Conservation (phyloP, 345 rosid genomes). For the Corchorus olitorius region DNA sequence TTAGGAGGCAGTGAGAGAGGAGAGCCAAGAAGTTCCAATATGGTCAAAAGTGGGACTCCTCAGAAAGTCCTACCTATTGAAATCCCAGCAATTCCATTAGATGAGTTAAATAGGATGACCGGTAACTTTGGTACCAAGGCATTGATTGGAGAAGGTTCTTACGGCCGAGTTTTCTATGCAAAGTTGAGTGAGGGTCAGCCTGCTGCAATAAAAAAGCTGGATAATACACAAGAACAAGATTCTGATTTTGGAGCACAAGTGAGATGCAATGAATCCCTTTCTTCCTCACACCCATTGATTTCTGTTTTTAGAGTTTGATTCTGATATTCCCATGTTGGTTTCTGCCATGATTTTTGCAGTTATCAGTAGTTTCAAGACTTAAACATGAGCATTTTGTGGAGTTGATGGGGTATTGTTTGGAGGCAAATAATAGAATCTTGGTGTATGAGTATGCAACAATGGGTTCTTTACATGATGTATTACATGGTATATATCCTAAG, state of each 20-base stretch:
- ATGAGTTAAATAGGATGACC: conserved; percentile 63
- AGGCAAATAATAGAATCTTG: conserved; percentile 69
- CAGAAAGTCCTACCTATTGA: conserved; percentile 79
- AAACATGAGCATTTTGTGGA: conserved; percentile 86
- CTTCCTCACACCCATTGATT: not conserved
- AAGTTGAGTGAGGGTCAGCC: conserved; percentile 45
- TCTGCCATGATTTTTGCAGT: conserved; percentile 37
- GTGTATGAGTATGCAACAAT: conserved; percentile 72
- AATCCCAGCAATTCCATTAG: conserved; percentile 63
- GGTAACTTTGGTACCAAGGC: conserved; percentile 80
- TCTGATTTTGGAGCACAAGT: conserved; percentile 89
- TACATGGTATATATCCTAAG: conserved; percentile 58
- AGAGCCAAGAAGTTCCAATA: conserved; percentile 60
- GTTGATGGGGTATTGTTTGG: conserved; percentile 83
- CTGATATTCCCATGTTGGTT: conserved; percentile 9
- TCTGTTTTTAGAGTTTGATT: not conserved
- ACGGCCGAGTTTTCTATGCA: conserved; percentile 85
- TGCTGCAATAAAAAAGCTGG: conserved; percentile 91
- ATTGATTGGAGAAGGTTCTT: conserved; percentile 96
- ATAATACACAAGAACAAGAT: conserved; percentile 81
- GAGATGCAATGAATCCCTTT: not conserved
- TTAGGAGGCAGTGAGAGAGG: conserved; percentile 60
- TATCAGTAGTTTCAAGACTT: conserved; percentile 84
- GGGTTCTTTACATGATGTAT: conserved; percentile 92
- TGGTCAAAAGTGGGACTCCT: conserved; percentile 69